Evolutionary conservation across 2,329 filamentous ascomycete species (phyloP).

Genomic region (Leptosphaerulina australis): DNA sequence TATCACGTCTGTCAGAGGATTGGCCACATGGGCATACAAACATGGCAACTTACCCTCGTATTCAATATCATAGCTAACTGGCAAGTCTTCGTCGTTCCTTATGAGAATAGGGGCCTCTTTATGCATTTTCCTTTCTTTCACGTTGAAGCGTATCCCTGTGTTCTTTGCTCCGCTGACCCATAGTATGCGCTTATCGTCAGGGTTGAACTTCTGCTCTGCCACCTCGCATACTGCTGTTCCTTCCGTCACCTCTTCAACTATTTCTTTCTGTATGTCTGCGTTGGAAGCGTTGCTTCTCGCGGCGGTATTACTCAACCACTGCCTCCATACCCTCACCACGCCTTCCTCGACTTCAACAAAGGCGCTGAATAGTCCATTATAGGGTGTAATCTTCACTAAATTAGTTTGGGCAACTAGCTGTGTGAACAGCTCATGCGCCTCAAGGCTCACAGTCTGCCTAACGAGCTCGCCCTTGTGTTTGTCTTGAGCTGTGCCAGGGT

Average conservation of each 20-base stretch:
- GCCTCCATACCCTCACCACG: conserved; percentile 72
- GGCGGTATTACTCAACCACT: conserved; percentile 66
- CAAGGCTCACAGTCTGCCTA: conserved; percentile 67
- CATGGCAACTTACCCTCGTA: conserved; percentile 66
- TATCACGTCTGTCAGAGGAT: conserved; percentile 4
- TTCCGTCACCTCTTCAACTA: conserved; percentile 32
- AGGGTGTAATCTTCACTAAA: conserved; percentile 69
- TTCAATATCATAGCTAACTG: conserved; percentile 72
- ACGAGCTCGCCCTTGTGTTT: conserved; percentile 54
- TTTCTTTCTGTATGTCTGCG: conserved; percentile 20
- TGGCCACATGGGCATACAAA: background rate
- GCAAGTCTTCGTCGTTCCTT: conserved; percentile 65
- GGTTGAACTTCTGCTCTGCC: conserved; percentile 11
- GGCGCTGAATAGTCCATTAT: conserved; percentile 66
- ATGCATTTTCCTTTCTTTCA: conserved; percentile 59
- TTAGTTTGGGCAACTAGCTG: conserved; percentile 74
- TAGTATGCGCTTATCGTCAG: conserved; percentile 55
- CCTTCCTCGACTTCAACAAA: conserved; percentile 71
- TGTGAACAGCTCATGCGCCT: conserved; percentile 73
- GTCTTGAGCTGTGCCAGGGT: conserved; percentile 35
- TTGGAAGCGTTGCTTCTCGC: conserved; percentile 25
- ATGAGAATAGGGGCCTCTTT: conserved; percentile 61
- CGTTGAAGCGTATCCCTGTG: conserved; percentile 72
- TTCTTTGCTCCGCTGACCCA: conserved; percentile 70
- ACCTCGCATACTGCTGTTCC: conserved; percentile 29